Conservation (phyloP, 176 grass and related monocot genomes). For the Juncus effusus region DNA sequence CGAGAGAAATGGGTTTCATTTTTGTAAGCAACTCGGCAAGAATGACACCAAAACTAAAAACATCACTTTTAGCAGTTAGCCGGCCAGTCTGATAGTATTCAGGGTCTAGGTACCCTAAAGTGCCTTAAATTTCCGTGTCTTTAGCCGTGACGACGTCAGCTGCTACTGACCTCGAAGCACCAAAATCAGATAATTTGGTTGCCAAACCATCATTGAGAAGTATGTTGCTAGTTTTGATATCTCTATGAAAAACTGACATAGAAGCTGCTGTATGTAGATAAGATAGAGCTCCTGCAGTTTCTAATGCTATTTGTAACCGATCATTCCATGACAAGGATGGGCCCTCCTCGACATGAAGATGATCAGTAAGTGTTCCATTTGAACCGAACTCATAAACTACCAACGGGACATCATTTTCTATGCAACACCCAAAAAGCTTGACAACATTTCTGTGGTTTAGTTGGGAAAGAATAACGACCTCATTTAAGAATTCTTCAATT, state of each 20-base stretch:
- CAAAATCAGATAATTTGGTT: slow-evolving; percentile 30
- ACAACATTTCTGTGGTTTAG: slow-evolving; percentile 27
- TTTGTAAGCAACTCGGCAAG: slow-evolving; percentile 15
- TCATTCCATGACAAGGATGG: slow-evolving; percentile 14
- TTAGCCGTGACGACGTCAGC: not conserved
- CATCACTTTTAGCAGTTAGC: slow-evolving; percentile 33
- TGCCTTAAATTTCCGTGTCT: slow-evolving; percentile 13
- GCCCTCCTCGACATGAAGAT: not conserved
- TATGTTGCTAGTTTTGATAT: slow-evolving; percentile 27
- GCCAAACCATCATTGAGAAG: slow-evolving; percentile 12
- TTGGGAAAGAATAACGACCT: slow-evolving; percentile 9
- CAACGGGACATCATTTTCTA: slow-evolving; percentile 10
- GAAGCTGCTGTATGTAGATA: slow-evolving; percentile 19
- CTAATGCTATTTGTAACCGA: slow-evolving; percentile 15
- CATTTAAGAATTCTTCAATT: slow-evolving; percentile 11
- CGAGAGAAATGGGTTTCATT: slow-evolving; percentile 5
- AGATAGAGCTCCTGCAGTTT: slow-evolving; percentile 1
- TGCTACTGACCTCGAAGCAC: slow-evolving; percentile 8
- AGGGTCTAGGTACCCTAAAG: slow-evolving; percentile 34
- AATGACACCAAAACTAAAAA: slow-evolving; percentile 34
- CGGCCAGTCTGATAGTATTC: slow-evolving; percentile 30
- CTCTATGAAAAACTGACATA: slow-evolving; percentile 5
- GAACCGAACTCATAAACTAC: slow-evolving; percentile 28
- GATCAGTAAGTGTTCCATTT: slow-evolving; percentile 16
- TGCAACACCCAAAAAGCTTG: slow-evolving; percentile 20